Evolutionary conservation across 768 basidiomycete species (phyloP), one percentile per base, ranked within the genome.

Genomic region (Mycena vulgaris): DNA sequence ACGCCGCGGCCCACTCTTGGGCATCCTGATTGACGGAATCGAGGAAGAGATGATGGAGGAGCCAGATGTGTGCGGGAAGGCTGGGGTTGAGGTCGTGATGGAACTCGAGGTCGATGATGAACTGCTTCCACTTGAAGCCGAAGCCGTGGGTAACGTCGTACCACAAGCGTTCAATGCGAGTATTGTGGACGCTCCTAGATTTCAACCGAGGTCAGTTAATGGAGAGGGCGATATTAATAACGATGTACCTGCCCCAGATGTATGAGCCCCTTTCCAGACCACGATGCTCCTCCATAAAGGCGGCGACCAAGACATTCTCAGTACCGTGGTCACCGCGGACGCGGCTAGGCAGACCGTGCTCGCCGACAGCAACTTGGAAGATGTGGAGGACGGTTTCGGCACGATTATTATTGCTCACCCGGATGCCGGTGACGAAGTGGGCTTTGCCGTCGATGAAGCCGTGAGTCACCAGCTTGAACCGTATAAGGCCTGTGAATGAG

Each of bases 391-490:
- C 83, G 10, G 84, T 87, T 1, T 72, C 48, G 3, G 80, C 78
- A 0, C 74, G 62, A 66, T 87, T 86, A 70, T 87, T 87, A 74
- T 75, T 80, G 67, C 76, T 78, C 0, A 78, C 83, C 17, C 69
- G 53, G 27, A 86, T 73, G 9, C 80, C 81, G 3, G 76, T 75
- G 3, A 86, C 71, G 13, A 83, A 73, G 10, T 81, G 71, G 2
- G 81, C 81, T 58, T 80, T 79, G 2, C 85, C 83, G 75, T 87
- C 84, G 14, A 87, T 80, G 61, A 83, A 84, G 1, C 79, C 80
- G 72, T 85, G 85, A 3, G 49, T 61, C 7, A 61, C 59, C 2
- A 61, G 48, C 23, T 49, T 63, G 61, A 53, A 63, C 35, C 48
- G 49, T 9, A 53, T 63, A 3, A 63, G 49, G n/a, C 42, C 42